These are phyloP conservation scores for Penicillium cosmopolitanum DNA, from an alignment of 495 filamentous ascomycete genomes.

Conservation along the genomic window DNA sequence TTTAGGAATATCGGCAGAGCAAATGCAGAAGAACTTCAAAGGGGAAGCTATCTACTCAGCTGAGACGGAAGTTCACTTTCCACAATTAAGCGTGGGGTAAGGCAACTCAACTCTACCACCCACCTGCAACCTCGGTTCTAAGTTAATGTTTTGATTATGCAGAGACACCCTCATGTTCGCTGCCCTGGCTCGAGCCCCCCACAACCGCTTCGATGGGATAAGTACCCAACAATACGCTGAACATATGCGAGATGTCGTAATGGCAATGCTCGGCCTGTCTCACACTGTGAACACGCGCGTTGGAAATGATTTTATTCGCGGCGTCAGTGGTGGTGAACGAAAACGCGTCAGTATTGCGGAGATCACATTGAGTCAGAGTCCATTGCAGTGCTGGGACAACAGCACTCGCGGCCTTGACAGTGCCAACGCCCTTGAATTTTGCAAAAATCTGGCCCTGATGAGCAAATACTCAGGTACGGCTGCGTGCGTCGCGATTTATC, in stretches of 20 bases:
- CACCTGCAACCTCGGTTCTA: no score
- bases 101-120: no score
- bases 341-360: constrained; percentile 61
- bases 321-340: constrained; percentile 79
- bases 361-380: constrained; percentile 63
- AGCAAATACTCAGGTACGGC: constrained; percentile 48
- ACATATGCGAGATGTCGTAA: constrained; percentile 56
- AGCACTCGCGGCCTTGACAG: constrained; percentile 79
- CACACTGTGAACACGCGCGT: constrained; percentile 48
- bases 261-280: constrained; percentile 57
- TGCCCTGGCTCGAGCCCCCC: constrained; percentile 46
- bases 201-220: constrained; percentile 42
- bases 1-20: not conserved
- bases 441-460: constrained; percentile 58
- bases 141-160: no score
- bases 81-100: constrained; percentile 57
- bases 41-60: constrained; percentile 58
- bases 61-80: constrained; percentile 53
- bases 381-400: constrained; percentile 80
- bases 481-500: constrained; percentile 75
- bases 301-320: constrained; percentile 78
- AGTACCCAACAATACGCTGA: constrained; percentile 46
- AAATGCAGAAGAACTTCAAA: constrained; percentile 59
- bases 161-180: constrained; percentile 61
- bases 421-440: constrained; percentile 73